These are phyloP conservation scores for Periglandula ipomoeae DNA, from an alignment of 2,329 filamentous ascomycete species.

Conservation along the genomic window DNA sequence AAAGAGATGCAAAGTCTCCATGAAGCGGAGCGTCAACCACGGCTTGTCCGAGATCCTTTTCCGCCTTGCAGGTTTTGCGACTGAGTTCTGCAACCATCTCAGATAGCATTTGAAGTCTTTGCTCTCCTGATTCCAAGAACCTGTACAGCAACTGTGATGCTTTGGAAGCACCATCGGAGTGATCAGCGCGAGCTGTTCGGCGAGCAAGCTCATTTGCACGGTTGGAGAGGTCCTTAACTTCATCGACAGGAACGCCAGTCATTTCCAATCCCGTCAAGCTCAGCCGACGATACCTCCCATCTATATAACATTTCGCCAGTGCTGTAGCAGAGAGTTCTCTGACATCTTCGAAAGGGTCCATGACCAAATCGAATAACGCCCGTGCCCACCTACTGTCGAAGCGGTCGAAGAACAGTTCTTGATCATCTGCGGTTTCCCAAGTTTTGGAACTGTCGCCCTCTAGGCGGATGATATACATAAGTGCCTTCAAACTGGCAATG, in stretches of 20 bases:
- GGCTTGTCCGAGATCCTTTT: slow-evolving; percentile 55
- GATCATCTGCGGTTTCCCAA: slow-evolving; percentile 30
- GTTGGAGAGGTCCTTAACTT: slow-evolving; percentile 38
- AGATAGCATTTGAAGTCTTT: slow-evolving; percentile 42
- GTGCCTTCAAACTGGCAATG: slow-evolving; percentile 66
- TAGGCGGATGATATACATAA: slow-evolving; percentile 58
- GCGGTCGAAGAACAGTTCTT: slow-evolving; percentile 29
- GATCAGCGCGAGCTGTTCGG: slow-evolving; percentile 74
- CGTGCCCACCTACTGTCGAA: slow-evolving; percentile 46
- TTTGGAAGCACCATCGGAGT: slow-evolving; percentile 83
- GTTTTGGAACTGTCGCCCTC: slow-evolving; percentile 47
- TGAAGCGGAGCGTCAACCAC: slow-evolving; percentile 60
- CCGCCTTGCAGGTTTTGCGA: slow-evolving; percentile 52
- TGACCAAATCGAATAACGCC: slow-evolving; percentile 65
- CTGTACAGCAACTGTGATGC: slow-evolving; percentile 61
- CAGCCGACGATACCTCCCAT: slow-evolving; percentile 23
- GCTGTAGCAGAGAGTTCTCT: slow-evolving; percentile 48
- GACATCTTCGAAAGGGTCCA: slow-evolving; percentile 92
- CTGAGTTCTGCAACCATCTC: slow-evolving; percentile 54
- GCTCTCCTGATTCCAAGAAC: slow-evolving; percentile 36
- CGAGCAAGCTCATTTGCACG: slow-evolving; percentile 51
- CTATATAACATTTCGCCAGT: slow-evolving; percentile 38
- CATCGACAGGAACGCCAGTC: slow-evolving; percentile 12
- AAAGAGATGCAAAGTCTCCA: slow-evolving; percentile 58
- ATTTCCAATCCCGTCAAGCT: slow-evolving; percentile 10